These are phyloP conservation scores for Epichloe elymi DNA, from an alignment of 2,329 filamentous ascomycete genomes.

Conservation along the genomic window DNA sequence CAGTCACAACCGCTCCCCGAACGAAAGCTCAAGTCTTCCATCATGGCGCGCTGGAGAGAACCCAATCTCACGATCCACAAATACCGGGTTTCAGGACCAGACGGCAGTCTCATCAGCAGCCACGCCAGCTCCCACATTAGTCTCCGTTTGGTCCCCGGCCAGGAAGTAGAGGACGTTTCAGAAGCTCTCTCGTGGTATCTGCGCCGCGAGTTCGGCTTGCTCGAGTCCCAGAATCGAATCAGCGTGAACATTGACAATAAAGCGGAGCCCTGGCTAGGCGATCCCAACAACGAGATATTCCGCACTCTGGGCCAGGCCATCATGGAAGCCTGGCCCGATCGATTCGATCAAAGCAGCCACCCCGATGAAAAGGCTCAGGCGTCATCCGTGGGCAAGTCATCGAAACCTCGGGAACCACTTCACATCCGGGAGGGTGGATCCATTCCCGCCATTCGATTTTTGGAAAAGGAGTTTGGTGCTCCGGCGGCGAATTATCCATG, in stretches of 20 bases:
- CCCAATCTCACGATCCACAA: constrained; percentile 89
- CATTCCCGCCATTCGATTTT: constrained; percentile 84
- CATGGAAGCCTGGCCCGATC: constrained; percentile 66
- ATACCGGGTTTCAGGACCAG: constrained; percentile 84
- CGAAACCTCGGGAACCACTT: constrained; percentile 49
- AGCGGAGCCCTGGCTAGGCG: constrained; percentile 92
- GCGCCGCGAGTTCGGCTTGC: constrained; percentile 52
- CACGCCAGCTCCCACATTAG: constrained; percentile 82
- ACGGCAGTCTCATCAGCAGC: constrained; percentile 82
- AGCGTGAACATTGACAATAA: constrained; percentile 79
- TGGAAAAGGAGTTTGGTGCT: constrained; percentile 87
- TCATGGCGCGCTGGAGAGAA: constrained; percentile 93
- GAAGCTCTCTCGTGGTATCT: constrained; percentile 54
- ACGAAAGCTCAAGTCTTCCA: constrained; percentile 61
- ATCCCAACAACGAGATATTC: constrained; percentile 84
- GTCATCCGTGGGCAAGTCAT: constrained; percentile 1
- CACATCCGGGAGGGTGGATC: constrained; percentile 94
- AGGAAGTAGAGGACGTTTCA: constrained; percentile 71
- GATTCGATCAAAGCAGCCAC: constrained; percentile 19
- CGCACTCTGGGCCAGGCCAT: constrained; percentile 76
- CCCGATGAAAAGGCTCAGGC: constrained; percentile 5
- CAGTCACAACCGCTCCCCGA: constrained; percentile 49
- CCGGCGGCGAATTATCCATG: constrained; percentile 88
- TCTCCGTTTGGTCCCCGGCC: constrained; percentile 83
- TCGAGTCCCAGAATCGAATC: constrained; percentile 71